Percentiles rank a stretch among this genome's conserved stretches.
Evolutionary conservation across 129 eudicot genomes (phyloP).

Genomic region (Lonicera japonica): DNA sequence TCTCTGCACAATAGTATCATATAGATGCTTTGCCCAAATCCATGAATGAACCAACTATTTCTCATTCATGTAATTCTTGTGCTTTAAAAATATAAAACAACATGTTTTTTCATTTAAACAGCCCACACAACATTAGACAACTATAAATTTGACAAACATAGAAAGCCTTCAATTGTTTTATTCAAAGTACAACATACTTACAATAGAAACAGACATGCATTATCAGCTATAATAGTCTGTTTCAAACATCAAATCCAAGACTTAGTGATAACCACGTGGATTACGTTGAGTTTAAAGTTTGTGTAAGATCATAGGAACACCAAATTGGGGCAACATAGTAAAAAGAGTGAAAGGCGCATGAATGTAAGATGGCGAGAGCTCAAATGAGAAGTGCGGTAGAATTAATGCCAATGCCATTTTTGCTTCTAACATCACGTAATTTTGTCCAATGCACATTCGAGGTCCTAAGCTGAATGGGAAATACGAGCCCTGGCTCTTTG

Average conservation of each 20-base stretch:
- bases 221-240: no score
- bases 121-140: no score
- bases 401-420: constrained; percentile 19
- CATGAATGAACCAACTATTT: no score
- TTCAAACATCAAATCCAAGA: no score
- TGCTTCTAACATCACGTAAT: constrained; percentile 20
- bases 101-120: no score
- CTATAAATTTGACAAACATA: no score
- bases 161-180: background rate
- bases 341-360: constrained; percentile 19
- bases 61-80: no score
- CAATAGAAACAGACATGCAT: no score
- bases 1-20: no score
- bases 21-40: no score
- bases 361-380: constrained; percentile 14
- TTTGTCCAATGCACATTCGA: constrained; percentile 27
- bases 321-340: constrained; percentile 26
- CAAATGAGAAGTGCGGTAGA: constrained; percentile 22
- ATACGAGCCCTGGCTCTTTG: background rate
- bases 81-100: no score
- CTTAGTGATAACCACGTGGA: background rate
- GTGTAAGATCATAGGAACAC: constrained; percentile 17
- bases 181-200: no score
- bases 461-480: constrained; percentile 28
- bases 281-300: background rate